Conservation (phyloP, 768 basidiomycete species). For the Suillus spraguei region DNA sequence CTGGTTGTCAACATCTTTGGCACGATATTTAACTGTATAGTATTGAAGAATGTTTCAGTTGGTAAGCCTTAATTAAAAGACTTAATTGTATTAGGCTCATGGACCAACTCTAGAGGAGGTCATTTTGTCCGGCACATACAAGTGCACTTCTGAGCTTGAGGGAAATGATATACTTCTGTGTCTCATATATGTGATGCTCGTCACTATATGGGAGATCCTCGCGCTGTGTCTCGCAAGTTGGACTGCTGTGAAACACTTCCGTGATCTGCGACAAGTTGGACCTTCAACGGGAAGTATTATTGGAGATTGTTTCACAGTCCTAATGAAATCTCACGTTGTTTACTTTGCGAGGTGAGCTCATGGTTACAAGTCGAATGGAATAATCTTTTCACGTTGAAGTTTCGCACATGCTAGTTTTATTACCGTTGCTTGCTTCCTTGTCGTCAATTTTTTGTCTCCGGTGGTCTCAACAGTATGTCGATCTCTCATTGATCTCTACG, state of each 20-base stretch:
- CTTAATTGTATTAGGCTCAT: not conserved
- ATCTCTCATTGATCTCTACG: not conserved
- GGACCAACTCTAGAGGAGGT: not conserved
- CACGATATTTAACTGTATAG: fast-evolving
- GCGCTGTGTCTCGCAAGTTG: not conserved
- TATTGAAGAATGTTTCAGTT: not conserved
- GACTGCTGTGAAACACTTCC: not conserved
- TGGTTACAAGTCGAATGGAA: not conserved
- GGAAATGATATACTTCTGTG: not conserved
- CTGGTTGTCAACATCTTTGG: not conserved
- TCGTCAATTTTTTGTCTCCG: not conserved
- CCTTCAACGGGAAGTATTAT: not conserved
- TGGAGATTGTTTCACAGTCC: not conserved
- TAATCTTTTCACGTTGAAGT: not conserved
- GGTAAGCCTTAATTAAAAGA: not conserved
- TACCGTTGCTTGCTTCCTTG: not conserved
- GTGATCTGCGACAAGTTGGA: not conserved
- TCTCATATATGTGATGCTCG: not conserved
- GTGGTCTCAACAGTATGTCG: not conserved
- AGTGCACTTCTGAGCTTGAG: not conserved
- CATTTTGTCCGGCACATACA: not conserved
- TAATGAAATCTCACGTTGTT: not conserved
- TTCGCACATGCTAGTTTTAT: not conserved
- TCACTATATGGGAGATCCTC: not conserved
- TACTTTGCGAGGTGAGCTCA: not conserved